Percentiles rank a stretch among this genome's conserved stretches.
phyloP scores from a whole-genome alignment of 495 filamentous ascomycete species.

The Aspergillus conjunctus region DNA sequence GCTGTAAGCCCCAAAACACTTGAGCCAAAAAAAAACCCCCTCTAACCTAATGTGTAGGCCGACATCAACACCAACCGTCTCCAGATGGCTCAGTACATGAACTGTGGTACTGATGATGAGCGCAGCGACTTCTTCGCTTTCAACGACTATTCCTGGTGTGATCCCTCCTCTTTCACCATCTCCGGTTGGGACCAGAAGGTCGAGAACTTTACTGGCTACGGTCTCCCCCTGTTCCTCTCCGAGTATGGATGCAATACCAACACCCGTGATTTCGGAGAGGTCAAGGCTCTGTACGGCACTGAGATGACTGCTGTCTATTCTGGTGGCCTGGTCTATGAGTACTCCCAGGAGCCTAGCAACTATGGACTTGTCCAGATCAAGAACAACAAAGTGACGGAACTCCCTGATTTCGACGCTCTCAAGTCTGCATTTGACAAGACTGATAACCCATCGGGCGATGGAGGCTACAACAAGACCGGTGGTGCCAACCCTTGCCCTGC shows the following conservation, averaged over 20 bases:
- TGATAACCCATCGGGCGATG: slow-evolving; percentile 68
- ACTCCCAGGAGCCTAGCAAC: slow-evolving; percentile 72
- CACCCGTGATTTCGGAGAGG: slow-evolving; percentile 78
- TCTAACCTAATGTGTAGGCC: slow-evolving; percentile 29
- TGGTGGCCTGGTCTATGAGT: slow-evolving; percentile 95
- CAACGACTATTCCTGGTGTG: slow-evolving; percentile 99
- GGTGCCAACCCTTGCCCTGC: slow-evolving; percentile 68
- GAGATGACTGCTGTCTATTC: slow-evolving; percentile 94
- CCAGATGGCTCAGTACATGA: slow-evolving; percentile 90
- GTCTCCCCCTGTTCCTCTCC: slow-evolving; percentile 90
- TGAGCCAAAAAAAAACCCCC: too few relatives aligned
- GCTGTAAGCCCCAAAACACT: slow-evolving; percentile 60
- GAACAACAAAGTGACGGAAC: slow-evolving; percentile 55
- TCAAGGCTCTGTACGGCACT: slow-evolving; percentile 73
- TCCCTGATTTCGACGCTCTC: slow-evolving; percentile 68
- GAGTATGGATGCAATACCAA: slow-evolving; percentile 90
- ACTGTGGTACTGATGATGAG: slow-evolving; percentile 86
- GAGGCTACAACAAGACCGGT: slow-evolving; percentile 72
- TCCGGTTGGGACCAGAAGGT: slow-evolving; percentile 94
- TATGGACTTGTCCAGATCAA: slow-evolving; percentile 79
- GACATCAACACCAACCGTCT: slow-evolving; percentile 84
- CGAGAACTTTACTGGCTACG: slow-evolving; percentile 84
- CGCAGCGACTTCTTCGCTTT: slow-evolving; percentile 95
- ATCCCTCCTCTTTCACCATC: slow-evolving; percentile 69
- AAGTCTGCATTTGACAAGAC: slow-evolving; percentile 64